phyloP scores from a whole-genome alignment of 2,329 filamentous ascomycete species.

The Colletotrichum spaethianum region DNA sequence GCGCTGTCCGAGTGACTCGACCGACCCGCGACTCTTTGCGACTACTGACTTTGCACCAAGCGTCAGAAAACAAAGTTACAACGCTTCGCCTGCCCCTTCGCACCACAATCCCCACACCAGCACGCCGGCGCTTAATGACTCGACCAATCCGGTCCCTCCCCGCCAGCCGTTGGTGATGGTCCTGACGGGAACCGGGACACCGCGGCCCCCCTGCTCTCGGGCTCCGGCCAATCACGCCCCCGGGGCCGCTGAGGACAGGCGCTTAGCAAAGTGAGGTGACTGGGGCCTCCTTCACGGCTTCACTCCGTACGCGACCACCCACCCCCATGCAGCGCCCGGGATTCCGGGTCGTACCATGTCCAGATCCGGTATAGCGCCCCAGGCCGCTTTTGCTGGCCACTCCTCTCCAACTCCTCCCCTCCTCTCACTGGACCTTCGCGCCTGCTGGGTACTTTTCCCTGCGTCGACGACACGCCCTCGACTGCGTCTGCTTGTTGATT shows the following conservation, averaged over 20 bases:
- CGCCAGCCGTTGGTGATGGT: conserved; percentile 29
- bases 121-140: conserved; percentile 37
- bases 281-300: conserved; percentile 18
- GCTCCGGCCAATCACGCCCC: conserved; percentile 31
- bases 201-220: conserved; percentile 8
- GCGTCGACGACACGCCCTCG: conserved; percentile 10
- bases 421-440: neutral
- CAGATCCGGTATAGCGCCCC: conserved; percentile 21
- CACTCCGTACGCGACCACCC: conserved; percentile 19
- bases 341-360: conserved; percentile 42
- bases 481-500: conserved; percentile 10
- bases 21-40: neutral
- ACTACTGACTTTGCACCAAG: conserved; percentile 14
- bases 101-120: conserved; percentile 26
- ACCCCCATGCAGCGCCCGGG: conserved; percentile 43
- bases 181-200: conserved; percentile 27
- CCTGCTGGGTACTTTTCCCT: conserved; percentile 21
- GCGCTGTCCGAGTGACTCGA: conserved; percentile 4
- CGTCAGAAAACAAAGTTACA: conserved; percentile 20
- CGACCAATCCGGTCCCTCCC: conserved; percentile 31
- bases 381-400: conserved; percentile 35
- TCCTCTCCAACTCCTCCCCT: neutral
- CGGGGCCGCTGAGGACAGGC: conserved; percentile 28
- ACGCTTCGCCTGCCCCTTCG: conserved; percentile 7
- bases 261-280: conserved; percentile 39